phyloP scores from a whole-genome alignment of 1,284 basidiomycete genomes.

The Ceratobasidium sp. region DNA sequence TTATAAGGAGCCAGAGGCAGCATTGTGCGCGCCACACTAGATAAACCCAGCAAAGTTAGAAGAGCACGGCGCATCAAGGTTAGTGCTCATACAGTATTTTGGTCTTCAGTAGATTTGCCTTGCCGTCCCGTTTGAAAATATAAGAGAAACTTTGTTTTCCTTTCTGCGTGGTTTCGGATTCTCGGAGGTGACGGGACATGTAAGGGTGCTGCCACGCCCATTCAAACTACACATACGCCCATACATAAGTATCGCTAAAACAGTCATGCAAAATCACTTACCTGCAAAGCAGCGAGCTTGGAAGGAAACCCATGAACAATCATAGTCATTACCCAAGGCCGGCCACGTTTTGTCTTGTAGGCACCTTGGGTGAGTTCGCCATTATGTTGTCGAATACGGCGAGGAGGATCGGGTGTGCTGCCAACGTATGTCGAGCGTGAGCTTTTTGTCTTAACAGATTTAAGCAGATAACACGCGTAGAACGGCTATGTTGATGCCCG shows the following conservation, averaged over 20 bases:
- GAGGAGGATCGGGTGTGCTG: slow-evolving; percentile 77
- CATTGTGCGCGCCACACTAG: slow-evolving; percentile 51
- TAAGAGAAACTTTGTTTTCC: slow-evolving; percentile 3
- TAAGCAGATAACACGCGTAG: slow-evolving; percentile 90
- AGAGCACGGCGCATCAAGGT: not conserved
- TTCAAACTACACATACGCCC: slow-evolving; percentile 57
- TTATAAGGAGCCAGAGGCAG: slow-evolving; percentile 44
- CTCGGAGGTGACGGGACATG: slow-evolving; percentile 66
- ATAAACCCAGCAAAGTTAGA: not conserved
- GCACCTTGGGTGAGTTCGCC: slow-evolving; percentile 82
- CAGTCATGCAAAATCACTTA: slow-evolving; percentile 46
- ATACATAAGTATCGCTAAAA: not conserved
- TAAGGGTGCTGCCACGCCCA: slow-evolving; percentile 83
- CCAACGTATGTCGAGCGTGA: slow-evolving; percentile 81
- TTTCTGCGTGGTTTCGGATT: slow-evolving; percentile 26
- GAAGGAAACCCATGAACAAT: slow-evolving; percentile 90
- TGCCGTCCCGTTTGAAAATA: slow-evolving; percentile 45
- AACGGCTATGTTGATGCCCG: slow-evolving; percentile 68
- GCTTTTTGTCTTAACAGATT: slow-evolving; percentile 67
- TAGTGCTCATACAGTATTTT: slow-evolving; percentile 42
- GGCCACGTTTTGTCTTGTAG: slow-evolving; percentile 70
- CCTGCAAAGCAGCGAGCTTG: slow-evolving; percentile 80
- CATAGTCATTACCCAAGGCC: slow-evolving; percentile 92
- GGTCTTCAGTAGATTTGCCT: slow-evolving; percentile 34
- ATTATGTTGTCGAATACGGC: slow-evolving; percentile 76